Percentiles rank a stretch among this genome's conserved stretches.
Evolutionary conservation across 176 grass and related monocot species (phyloP).

Genomic region (Cocos nucifera): DNA sequence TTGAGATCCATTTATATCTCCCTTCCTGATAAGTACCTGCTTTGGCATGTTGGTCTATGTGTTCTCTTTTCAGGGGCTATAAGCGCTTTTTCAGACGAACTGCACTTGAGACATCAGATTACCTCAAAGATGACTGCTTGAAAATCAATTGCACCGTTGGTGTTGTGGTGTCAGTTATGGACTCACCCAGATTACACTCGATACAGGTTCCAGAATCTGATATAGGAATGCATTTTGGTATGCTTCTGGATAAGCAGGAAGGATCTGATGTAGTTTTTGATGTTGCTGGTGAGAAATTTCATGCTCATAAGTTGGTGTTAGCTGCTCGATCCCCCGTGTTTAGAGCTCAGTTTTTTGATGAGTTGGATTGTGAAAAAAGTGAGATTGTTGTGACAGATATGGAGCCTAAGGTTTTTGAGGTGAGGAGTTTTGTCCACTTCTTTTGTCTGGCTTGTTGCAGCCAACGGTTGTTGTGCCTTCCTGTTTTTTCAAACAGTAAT

Average conservation of each 20-base stretch:
- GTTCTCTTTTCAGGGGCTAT: constrained; percentile 63
- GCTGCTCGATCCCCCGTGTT: constrained; percentile 66
- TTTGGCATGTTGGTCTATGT: too few species aligned
- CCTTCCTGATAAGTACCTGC: too few species aligned
- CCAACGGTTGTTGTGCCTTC: neutral
- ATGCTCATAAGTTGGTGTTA: constrained; percentile 81
- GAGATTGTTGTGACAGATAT: constrained; percentile 62
- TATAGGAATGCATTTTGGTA: constrained; percentile 77
- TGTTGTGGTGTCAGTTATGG: constrained; percentile 68
- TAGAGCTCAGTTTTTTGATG: constrained; percentile 47
- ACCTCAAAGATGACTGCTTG: constrained; percentile 85
- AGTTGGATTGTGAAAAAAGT: constrained; percentile 30
- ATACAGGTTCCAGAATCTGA: constrained; percentile 74
- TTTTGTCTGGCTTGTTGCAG: constrained; percentile 7
- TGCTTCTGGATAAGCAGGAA: constrained; percentile 65
- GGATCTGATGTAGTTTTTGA: constrained; percentile 72
- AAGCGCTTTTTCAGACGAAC: constrained; percentile 69
- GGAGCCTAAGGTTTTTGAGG: constrained; percentile 81
- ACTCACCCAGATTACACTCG: constrained; percentile 47
- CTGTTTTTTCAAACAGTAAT: constrained; percentile 5
- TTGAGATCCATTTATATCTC: too few species aligned
- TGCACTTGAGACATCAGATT: constrained; percentile 71
- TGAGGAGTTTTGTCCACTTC: constrained; percentile 16
- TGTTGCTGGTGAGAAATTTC: constrained; percentile 71
- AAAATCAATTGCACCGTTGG: constrained; percentile 94